These are phyloP conservation scores for Picochlorum sp. DNA, from an alignment of 139 green algal species.

Conservation along the genomic window DNA sequence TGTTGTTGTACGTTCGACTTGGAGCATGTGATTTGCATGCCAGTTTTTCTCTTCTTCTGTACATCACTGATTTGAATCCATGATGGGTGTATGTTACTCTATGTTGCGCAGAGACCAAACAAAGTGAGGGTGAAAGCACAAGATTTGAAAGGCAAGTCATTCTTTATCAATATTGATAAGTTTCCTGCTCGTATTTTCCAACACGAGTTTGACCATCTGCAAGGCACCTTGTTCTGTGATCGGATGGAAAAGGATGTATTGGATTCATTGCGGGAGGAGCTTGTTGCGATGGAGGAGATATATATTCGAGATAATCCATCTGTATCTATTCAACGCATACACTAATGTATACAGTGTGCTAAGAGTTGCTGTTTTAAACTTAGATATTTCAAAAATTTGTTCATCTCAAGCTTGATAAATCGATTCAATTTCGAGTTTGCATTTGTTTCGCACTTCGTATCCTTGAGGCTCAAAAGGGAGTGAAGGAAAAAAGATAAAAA, in stretches of 20 bases:
- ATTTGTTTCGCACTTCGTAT: too few relatives aligned
- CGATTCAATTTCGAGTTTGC: too few relatives aligned
- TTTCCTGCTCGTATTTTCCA: slow-evolving; percentile 92
- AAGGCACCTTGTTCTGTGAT: slow-evolving; percentile 79
- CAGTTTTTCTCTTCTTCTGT: background rate
- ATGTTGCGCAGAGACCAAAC: slow-evolving; percentile 35
- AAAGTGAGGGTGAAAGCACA: slow-evolving; percentile 76
- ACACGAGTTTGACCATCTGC: slow-evolving; percentile 96
- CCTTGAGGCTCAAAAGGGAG: too few relatives aligned
- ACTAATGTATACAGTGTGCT: background rate
- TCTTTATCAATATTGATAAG: slow-evolving; percentile 33
- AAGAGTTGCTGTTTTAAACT: background rate
- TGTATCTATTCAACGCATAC: slow-evolving; percentile 37
- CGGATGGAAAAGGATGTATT: slow-evolving; percentile 54
- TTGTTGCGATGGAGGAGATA: slow-evolving; percentile 54
- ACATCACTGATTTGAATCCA: background rate
- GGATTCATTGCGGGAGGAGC: slow-evolving; percentile 25
- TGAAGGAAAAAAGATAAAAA: too few relatives aligned
- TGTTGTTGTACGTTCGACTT: too few relatives aligned
- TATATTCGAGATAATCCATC: slow-evolving; percentile 49
- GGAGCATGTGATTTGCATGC: too few relatives aligned
- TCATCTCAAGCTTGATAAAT: too few relatives aligned
- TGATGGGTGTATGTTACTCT: too few relatives aligned
- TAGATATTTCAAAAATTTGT: too few relatives aligned
- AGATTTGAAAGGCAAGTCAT: slow-evolving; percentile 61